Base-by-base conservation (phyloP, 345 rosid genomes). In the Diplotaxis tenuifolia region DNA sequence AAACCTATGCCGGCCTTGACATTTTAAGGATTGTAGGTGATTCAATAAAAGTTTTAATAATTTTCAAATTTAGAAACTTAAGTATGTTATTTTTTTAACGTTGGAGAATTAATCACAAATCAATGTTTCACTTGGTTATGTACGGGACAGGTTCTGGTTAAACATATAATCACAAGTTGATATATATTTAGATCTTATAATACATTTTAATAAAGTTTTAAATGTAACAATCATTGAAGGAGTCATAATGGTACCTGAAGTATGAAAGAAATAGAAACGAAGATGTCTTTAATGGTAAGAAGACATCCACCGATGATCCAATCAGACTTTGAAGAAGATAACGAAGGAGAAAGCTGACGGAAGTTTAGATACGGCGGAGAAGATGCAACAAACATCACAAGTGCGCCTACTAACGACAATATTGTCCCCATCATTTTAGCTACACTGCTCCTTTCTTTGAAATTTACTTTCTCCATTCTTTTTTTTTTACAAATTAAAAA, bases 401-500 rank as follows among this genome's bases (percentile, higher is more conserved):
- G 78, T 20, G 96, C 96, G 14, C 98, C 98, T 2, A 68, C 7
- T 38, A 93, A 72, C 32, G 98, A 87, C 16, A 87, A 76, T 38
- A 90, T 40, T 1, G 98, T 88, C 18, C 96, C 98, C 15, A 85
- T 7, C n/a, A 88, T 72, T 80, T 93, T 90, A 36, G 96, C 98
- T 15, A 83, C 86, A 61, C 93, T 87, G 62, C 88, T 86, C 7
- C 73, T 62, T 56, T 84, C 84, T 80, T 72, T 83, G 70, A 82
- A n/a, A 12, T 62, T 65, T 40, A 90, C 54, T 20, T 70, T 83
- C 78, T 90, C 96, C 98, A 93, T 88, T 77, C 98, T 88, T 77
- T 16, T 45, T 40, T 45, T n/a, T 32, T 40, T 70, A 73, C 6
- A 53, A 52, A 75, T 31, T 31, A 62, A 49, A 14, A 38, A 20